Percentiles rank a stretch among this genome's conserved stretches.
phyloP scores from a whole-genome alignment of 192 early-diverging fungal species.

The Backusella morwellensis region DNA sequence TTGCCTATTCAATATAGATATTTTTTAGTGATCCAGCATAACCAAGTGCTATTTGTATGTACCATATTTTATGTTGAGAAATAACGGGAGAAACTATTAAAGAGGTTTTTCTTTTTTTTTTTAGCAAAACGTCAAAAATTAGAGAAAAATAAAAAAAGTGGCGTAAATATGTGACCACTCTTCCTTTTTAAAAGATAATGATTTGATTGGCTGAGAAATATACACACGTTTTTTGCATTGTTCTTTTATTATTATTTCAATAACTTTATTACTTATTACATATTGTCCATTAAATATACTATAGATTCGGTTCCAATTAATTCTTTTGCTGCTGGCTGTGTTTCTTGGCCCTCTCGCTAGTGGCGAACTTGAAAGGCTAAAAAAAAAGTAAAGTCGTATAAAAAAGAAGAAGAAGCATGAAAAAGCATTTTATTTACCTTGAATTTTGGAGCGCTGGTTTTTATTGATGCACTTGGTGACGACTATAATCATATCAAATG shows the following conservation, averaged over 20 bases:
- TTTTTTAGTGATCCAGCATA: not conserved
- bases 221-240: not conserved
- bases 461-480: not conserved
- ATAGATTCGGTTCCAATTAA: not conserved
- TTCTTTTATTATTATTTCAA: not conserved
- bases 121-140: not conserved
- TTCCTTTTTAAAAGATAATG: not conserved
- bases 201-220: not conserved
- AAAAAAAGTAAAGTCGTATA: not conserved
- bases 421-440: not conserved
- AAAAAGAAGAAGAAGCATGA: not conserved
- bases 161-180: not conserved
- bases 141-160: not conserved
- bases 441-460: not conserved
- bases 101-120: not conserved
- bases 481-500: not conserved
- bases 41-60: not conserved
- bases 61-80: not conserved
- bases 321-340: not conserved
- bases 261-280: not conserved
- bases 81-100: not conserved
- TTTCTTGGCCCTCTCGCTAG: not conserved
- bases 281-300: not conserved
- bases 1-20: conserved; percentile 32
- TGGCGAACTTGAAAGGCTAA: not conserved